Conservation (phyloP, 2,329 filamentous ascomycete species). For the Phyllosticta citrichinensis region DNA sequence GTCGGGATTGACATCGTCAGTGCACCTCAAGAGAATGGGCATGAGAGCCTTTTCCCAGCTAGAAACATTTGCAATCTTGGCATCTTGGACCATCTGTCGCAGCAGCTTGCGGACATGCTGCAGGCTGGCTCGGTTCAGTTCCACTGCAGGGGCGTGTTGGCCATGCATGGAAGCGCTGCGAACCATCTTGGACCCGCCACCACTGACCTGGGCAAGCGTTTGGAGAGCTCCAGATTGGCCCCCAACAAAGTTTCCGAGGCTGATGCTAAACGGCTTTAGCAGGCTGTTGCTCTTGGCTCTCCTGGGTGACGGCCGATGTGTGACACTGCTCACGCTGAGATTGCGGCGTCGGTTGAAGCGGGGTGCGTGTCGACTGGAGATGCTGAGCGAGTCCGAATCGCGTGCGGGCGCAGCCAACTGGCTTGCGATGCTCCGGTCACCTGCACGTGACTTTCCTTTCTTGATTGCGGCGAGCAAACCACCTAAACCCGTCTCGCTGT, state of each 20-base stretch:
- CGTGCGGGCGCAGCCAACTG: constrained; percentile 56
- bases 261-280: constrained; percentile 36
- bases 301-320: constrained; percentile 63
- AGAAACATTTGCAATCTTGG: constrained; percentile 57
- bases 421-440: constrained; percentile 65
- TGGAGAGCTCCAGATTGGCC: constrained; percentile 6
- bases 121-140: constrained; percentile 78
- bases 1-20: constrained; percentile 89
- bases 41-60: constrained; percentile 87
- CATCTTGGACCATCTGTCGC: constrained; percentile 71
- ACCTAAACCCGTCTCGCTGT: constrained; percentile 61
- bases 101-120: constrained; percentile 81
- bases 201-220: constrained; percentile 11
- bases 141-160: constrained; percentile 60
- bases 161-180: constrained; percentile 77
- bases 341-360: constrained; percentile 66
- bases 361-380: constrained; percentile 51
- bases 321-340: constrained; percentile 70
- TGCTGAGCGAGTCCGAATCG: constrained; percentile 54
- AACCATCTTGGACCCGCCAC: constrained; percentile 33
- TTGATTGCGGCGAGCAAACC: constrained; percentile 63
- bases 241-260: constrained; percentile 26
- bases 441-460: constrained; percentile 61
- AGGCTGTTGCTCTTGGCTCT: constrained; percentile 45
- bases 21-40: constrained; percentile 81